These are phyloP conservation scores for Mucor saturninus DNA, from an alignment of 371 early-diverging fungal species.

Conservation along the genomic window DNA sequence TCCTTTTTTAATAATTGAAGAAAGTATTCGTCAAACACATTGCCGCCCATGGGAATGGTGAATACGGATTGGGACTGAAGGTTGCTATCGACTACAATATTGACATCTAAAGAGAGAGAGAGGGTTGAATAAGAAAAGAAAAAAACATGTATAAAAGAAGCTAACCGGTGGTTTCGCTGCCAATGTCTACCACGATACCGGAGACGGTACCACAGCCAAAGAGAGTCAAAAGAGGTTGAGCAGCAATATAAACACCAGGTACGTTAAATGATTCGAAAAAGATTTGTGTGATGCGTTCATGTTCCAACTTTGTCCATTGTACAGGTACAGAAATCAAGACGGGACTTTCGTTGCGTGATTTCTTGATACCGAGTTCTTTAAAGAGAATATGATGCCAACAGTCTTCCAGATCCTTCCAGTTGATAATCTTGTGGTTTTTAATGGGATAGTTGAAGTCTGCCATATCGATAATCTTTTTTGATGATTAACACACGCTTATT, in stretches of 20 bases:
- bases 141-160: not conserved
- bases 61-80: conserved; percentile 63
- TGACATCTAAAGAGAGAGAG: conserved; percentile 55
- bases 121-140: too few species aligned
- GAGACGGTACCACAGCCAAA: conserved; percentile 81
- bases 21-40: conserved; percentile 68
- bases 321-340: conserved; percentile 80
- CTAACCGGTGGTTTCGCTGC: conserved; percentile 74
- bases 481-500: too few species aligned
- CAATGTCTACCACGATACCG: conserved; percentile 91
- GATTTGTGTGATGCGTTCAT: conserved; percentile 83
- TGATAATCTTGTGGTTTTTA: conserved; percentile 61
- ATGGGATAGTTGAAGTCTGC: conserved; percentile 62
- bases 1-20: conserved; percentile 63
- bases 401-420: conserved; percentile 81
- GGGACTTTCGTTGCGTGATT: conserved; percentile 78
- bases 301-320: conserved; percentile 83
- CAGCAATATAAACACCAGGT: conserved; percentile 84
- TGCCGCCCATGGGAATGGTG: conserved; percentile 72
- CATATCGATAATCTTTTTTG: conserved; percentile 37
- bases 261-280: conserved; percentile 91
- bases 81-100: conserved; percentile 73
- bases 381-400: conserved; percentile 79
- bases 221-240: conserved; percentile 81
- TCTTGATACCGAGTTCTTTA: conserved; percentile 75